Conservation (phyloP, 2,329 filamentous ascomycete genomes). For the Hypoxylon sp. region DNA sequence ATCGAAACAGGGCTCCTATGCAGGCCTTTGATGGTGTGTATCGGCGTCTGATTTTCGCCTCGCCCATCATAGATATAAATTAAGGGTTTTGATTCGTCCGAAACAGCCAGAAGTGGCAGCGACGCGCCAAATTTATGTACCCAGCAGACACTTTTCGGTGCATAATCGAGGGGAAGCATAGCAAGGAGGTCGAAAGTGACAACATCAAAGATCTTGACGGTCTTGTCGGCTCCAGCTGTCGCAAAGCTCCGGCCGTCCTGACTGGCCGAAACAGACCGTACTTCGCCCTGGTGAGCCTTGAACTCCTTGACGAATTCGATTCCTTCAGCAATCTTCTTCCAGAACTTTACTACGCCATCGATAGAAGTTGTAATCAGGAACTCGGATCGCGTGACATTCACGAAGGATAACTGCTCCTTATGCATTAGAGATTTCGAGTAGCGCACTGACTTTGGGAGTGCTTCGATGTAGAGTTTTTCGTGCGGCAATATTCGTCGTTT, state of each 20-base stretch:
- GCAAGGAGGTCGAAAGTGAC: constrained; percentile 89
- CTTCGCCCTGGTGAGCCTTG: constrained; percentile 87
- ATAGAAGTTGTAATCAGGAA: constrained; percentile 94
- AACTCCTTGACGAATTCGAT: constrained; percentile 99
- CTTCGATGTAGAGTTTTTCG: constrained; percentile 94
- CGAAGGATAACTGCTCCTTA: constrained; percentile 91
- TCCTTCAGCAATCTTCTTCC: constrained; percentile 92
- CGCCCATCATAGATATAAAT: constrained; percentile 91
- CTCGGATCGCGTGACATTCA: constrained; percentile 92
- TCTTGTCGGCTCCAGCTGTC: constrained; percentile 83
- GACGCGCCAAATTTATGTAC: constrained; percentile 91
- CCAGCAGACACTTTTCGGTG: constrained; percentile 88
- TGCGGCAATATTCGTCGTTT: constrained; percentile 91
- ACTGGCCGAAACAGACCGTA: constrained; percentile 86
- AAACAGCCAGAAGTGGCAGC: constrained; percentile 85
- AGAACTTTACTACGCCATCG: constrained; percentile 98
- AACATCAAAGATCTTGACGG: constrained; percentile 84
- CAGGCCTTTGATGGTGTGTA: constrained; percentile 83
- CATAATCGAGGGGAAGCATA: constrained; percentile 82
- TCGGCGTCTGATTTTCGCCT: constrained; percentile 80
- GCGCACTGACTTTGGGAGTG: constrained; percentile 81
- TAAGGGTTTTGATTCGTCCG: constrained; percentile 77
- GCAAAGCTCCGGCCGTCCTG: constrained; percentile 94
- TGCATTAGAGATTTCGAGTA: constrained; percentile 99
- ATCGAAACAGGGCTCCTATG: constrained; percentile 85